Percentiles rank a stretch among this genome's conserved stretches.
These are phyloP conservation scores for Magnusiomyces starmeri DNA, from an alignment of 1,139 yeast genomes.

Conservation along the genomic window DNA sequence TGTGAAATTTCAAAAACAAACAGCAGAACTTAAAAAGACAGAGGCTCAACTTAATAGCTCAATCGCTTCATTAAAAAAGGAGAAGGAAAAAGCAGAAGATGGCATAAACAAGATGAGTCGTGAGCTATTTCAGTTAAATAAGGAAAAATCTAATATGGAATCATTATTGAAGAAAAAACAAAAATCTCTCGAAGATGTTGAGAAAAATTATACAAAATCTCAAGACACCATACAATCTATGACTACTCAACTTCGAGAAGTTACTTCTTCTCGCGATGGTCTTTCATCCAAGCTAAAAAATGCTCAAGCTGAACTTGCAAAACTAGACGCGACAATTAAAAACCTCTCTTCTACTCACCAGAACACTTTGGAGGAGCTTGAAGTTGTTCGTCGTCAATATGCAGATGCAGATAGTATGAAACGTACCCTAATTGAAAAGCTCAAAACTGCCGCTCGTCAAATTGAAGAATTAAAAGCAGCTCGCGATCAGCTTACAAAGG, in stretches of 20 bases:
- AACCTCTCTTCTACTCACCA: conserved; percentile 5
- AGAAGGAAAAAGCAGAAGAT: conserved; percentile 67
- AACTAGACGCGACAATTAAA: conserved; percentile 10
- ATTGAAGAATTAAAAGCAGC: conserved; percentile 23
- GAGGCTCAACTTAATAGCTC: conserved; percentile 37
- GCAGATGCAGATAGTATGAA: conserved; percentile 26
- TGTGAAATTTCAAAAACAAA: conserved; percentile 18
- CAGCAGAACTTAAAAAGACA: conserved; percentile 28
- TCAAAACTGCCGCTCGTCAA: conserved; percentile 28
- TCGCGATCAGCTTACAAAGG: conserved; percentile 17
- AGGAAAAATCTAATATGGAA: conserved; percentile 50
- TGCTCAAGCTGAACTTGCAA: conserved; percentile 13
- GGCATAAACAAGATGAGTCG: conserved; percentile 89
- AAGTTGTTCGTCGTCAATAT: conserved; percentile 20
- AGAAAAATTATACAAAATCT: conserved; percentile 20
- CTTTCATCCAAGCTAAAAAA: conserved; percentile 13
- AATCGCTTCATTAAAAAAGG: conserved; percentile 37
- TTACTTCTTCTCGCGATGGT: conserved; percentile 14
- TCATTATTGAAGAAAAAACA: conserved; percentile 35
- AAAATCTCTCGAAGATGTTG: conserved; percentile 23
- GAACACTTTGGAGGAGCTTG: conserved; percentile 19
- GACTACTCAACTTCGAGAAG: conserved; percentile 17
- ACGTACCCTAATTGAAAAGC: conserved; percentile 29
- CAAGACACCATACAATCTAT: conserved; percentile 15
- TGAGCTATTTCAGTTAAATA: conserved; percentile 61